Evolutionary conservation across 2,329 filamentous ascomycete species (phyloP).

Genomic region (Bipolaris victoriae): DNA sequence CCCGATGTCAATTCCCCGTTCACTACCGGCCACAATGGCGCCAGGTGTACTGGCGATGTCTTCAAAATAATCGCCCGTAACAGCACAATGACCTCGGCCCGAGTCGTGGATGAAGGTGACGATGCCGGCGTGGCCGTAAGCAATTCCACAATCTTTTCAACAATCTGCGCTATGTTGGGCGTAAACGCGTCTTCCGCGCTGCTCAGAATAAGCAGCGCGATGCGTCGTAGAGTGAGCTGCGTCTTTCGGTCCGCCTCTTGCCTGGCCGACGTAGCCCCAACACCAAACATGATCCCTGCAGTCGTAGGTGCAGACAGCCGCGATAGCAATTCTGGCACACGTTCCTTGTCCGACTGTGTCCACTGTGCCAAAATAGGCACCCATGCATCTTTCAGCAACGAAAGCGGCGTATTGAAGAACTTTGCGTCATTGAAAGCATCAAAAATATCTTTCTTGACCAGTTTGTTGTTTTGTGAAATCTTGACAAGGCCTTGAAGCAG

Average conservation of each 20-base stretch:
- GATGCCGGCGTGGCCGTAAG: constrained; percentile 82
- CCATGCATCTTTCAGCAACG: constrained; percentile 76
- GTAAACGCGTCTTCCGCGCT: constrained; percentile 80
- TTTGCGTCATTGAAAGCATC: constrained; percentile 90
- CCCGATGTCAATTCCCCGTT: constrained; percentile 84
- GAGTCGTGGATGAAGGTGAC: constrained; percentile 87
- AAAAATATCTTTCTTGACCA: constrained; percentile 89
- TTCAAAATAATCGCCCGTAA: constrained; percentile 81
- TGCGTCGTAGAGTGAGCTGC: constrained; percentile 84
- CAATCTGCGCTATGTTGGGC: constrained; percentile 71
- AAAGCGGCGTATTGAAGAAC: constrained; percentile 76
- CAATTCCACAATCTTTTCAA: constrained; percentile 87
- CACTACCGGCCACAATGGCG: constrained; percentile 86
- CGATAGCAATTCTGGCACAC: constrained; percentile 78
- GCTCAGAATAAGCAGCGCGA: constrained; percentile 79
- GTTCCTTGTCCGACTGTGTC: constrained; percentile 84
- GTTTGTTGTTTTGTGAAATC: constrained; percentile 80
- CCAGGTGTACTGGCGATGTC: constrained; percentile 78
- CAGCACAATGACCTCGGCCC: constrained; percentile 89
- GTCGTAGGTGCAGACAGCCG: constrained; percentile 85
- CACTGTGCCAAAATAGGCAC: constrained; percentile 83
- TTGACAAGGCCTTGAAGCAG: constrained; percentile 79
- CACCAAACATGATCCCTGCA: constrained; percentile 97
- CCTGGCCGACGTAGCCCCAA: constrained; percentile 89
- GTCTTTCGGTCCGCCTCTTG: constrained; percentile 95